Conservation (phyloP, 345 rosid species). For the Corymbia maculata region DNA sequence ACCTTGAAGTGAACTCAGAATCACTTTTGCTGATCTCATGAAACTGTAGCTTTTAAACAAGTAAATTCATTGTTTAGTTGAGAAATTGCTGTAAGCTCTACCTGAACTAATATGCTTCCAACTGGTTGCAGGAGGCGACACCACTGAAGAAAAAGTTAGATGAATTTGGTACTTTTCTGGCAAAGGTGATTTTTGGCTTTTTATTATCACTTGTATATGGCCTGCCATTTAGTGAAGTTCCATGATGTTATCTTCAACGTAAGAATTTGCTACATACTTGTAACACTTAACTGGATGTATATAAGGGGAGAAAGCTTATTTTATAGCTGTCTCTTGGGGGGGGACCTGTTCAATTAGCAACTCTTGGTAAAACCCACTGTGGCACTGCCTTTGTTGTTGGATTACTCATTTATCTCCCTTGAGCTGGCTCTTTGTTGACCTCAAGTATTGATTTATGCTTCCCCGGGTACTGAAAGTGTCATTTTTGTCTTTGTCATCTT, state of each 20-base stretch:
- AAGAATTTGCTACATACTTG: neutral
- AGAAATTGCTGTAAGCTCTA: neutral
- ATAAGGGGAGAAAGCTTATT: neutral
- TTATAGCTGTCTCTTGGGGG: neutral
- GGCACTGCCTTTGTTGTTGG: neutral
- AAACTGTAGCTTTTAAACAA: neutral
- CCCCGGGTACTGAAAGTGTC: neutral
- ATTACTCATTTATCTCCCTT: neutral
- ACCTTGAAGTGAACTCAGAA: neutral
- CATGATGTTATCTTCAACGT: neutral
- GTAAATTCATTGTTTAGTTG: neutral
- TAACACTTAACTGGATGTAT: neutral
- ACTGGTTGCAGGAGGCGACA: constrained; percentile 68
- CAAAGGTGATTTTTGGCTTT: constrained; percentile 51
- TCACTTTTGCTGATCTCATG: neutral
- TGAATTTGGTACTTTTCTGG: constrained; percentile 96
- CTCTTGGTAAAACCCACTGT: neutral
- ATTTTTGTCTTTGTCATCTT: neutral
- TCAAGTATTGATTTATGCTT: neutral
- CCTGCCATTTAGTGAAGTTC: neutral
- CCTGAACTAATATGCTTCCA: neutral
- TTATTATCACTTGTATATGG: neutral
- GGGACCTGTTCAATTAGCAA: neutral
- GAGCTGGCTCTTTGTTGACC: neutral
- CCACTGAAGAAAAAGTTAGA: constrained; percentile 97